Evolutionary conservation across 495 filamentous ascomycete species (phyloP).

Genomic region (Chaetomium tenue): DNA sequence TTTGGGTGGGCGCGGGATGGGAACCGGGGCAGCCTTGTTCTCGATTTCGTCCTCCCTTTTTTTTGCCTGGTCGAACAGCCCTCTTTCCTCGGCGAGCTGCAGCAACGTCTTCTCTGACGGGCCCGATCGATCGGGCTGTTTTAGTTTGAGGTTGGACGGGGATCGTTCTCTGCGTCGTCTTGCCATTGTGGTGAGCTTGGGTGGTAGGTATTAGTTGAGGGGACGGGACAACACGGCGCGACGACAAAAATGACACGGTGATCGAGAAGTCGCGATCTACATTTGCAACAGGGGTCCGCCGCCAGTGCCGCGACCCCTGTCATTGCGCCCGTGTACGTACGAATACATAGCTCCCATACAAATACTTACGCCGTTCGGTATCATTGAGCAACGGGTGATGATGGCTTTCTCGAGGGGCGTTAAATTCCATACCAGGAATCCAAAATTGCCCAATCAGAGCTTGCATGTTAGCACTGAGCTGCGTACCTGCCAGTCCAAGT

Average conservation of each 20-base stretch:
- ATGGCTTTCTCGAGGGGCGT: too few relatives aligned
- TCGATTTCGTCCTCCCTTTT: slow-evolving; percentile 28
- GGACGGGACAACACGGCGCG: background rate
- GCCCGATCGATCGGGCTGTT: slow-evolving; percentile 56
- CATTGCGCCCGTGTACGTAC: background rate
- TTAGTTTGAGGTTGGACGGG: slow-evolving; percentile 53
- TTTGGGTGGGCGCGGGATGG: slow-evolving; percentile 29
- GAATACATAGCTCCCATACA: too few relatives aligned
- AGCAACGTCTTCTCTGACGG: slow-evolving; percentile 60
- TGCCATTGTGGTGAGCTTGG: slow-evolving; percentile 36
- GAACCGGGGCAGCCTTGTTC: slow-evolving; percentile 34
- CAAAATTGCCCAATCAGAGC: too few relatives aligned
- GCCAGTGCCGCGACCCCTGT: background rate
- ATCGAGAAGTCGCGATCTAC: too few relatives aligned
- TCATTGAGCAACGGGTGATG: too few relatives aligned
- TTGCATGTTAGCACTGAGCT: too few relatives aligned
- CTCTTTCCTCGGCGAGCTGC: slow-evolving; percentile 59
- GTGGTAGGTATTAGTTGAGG: background rate
- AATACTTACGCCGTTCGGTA: too few relatives aligned
- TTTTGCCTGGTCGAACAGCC: slow-evolving; percentile 48
- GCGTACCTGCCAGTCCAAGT: too few relatives aligned
- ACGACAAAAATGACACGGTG: background rate
- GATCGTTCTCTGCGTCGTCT: slow-evolving; percentile 50
- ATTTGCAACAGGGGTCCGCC: background rate
- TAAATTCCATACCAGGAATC: too few relatives aligned